Evolutionary conservation across 2,329 filamentous ascomycete species (phyloP).

Genomic region (Diaporthe aspalathi): DNA sequence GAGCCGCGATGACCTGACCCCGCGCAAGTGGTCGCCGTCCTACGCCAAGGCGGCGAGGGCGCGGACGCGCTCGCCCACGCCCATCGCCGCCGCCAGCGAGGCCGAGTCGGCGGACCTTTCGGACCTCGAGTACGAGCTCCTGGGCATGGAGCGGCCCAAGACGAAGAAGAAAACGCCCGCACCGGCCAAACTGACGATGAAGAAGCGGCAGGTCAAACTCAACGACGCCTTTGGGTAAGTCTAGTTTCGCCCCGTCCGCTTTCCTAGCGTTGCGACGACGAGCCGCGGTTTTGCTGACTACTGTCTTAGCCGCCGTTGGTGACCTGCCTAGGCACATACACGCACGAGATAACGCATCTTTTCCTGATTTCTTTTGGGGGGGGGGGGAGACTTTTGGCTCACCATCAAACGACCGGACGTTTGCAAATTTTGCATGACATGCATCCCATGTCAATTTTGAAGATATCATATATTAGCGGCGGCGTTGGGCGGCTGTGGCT

Average conservation of each 20-base stretch:
- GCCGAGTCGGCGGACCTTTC: slow-evolving; percentile 37
- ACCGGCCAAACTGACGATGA: slow-evolving; percentile 20
- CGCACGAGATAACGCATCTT: background rate
- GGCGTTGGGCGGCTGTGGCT: slow-evolving; percentile 20
- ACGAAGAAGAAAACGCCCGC: slow-evolving; percentile 32
- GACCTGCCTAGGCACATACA: background rate
- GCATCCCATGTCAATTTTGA: slow-evolving; percentile 14
- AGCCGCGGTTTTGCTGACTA: background rate
- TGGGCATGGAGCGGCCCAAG: slow-evolving; percentile 36
- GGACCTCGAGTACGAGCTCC: slow-evolving; percentile 40
- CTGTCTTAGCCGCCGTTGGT: slow-evolving; percentile 33
- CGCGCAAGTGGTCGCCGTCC: slow-evolving; percentile 29
- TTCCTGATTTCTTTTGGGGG: background rate
- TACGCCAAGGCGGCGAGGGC: slow-evolving; percentile 22
- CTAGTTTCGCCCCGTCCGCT: too few species aligned
- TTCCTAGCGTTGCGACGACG: background rate
- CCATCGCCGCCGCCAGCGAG: slow-evolving; percentile 27
- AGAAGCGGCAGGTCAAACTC: slow-evolving; percentile 33
- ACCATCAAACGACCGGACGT: background rate
- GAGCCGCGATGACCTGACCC: slow-evolving; percentile 5
- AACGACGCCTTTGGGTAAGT: slow-evolving; percentile 39
- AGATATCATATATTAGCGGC: slow-evolving; percentile 12
- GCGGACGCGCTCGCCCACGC: slow-evolving; percentile 25
- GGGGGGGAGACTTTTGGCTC: too few species aligned
- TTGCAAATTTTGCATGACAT: background rate